Percentiles rank a stretch among this genome's conserved stretches.
These are phyloP conservation scores for Lycium ferocissimum DNA, from an alignment of 257 asterid species.

Conservation along the genomic window DNA sequence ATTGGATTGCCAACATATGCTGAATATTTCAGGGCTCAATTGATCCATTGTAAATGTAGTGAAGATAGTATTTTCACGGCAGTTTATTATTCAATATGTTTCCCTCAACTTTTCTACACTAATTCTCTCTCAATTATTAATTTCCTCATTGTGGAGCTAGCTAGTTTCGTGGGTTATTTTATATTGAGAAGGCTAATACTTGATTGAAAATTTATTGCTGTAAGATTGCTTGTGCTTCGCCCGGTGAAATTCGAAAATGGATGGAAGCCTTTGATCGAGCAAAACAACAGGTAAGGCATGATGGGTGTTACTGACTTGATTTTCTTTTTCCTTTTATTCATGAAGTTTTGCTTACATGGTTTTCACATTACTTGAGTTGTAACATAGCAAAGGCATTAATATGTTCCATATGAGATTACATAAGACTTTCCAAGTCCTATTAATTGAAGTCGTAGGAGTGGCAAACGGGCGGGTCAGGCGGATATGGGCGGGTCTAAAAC, in stretches of 20 bases:
- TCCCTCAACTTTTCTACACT: not conserved
- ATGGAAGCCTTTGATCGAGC: constrained; percentile 98
- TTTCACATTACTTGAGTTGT: constrained; percentile 4
- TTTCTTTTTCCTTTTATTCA: not conserved
- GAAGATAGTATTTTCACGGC: not conserved
- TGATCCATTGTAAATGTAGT: not conserved
- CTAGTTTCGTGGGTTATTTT: constrained; percentile 21
- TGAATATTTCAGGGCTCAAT: not conserved
- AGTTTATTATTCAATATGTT: not conserved
- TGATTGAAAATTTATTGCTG: constrained; percentile 43
- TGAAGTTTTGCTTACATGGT: not conserved
- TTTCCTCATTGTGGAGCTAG: constrained; percentile 22
- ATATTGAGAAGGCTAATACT: constrained; percentile 36
- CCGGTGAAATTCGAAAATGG: constrained; percentile 89
- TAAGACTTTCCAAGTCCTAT: constrained; percentile 5
- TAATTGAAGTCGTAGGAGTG: not conserved
- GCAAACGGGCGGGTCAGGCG: too few species aligned
- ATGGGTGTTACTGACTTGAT: not conserved
- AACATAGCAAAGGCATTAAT: not conserved
- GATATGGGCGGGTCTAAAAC: too few species aligned
- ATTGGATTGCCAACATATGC: not conserved
- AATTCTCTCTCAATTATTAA: constrained; percentile 24
- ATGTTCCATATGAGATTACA: not conserved
- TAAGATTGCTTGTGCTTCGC: constrained; percentile 91
- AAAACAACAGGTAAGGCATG: constrained; percentile 75